phyloP scores from a whole-genome alignment of 495 filamentous ascomycete genomes.

The Hypoxylon intermedium region DNA sequence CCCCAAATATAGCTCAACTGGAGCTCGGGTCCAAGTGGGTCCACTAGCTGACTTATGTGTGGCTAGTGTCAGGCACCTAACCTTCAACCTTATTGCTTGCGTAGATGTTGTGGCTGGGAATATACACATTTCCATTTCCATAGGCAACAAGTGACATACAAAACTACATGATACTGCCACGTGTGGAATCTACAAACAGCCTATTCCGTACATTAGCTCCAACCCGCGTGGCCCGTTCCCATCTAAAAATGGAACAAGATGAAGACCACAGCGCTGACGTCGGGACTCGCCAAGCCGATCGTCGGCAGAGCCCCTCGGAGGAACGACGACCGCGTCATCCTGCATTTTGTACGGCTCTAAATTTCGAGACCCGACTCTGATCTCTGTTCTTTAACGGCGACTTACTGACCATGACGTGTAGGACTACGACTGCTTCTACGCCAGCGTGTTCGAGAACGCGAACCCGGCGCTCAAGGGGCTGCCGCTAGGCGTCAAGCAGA shows the following conservation, averaged over 20 bases:
- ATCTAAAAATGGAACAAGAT: slow-evolving; percentile 44
- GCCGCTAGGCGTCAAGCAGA: slow-evolving; percentile 71
- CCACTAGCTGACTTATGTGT: background rate
- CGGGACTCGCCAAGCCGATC: slow-evolving; percentile 31
- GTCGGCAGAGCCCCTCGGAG: slow-evolving; percentile 52
- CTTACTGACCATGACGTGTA: slow-evolving; percentile 40
- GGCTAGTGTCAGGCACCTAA: no score
- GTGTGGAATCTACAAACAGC: background rate
- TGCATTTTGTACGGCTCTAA: slow-evolving; percentile 73
- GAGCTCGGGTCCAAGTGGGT: background rate
- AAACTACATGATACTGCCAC: background rate
- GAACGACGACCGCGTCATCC: slow-evolving; percentile 72
- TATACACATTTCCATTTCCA: background rate
- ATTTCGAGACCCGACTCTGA: background rate
- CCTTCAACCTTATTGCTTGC: no score
- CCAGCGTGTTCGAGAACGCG: slow-evolving; percentile 82
- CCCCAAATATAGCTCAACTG: background rate
- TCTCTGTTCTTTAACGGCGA: background rate
- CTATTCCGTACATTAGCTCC: no score
- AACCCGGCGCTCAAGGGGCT: slow-evolving; percentile 73
- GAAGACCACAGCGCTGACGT: slow-evolving; percentile 33
- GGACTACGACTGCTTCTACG: slow-evolving; percentile 96
- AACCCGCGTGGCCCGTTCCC: background rate
- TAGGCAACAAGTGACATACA: background rate
- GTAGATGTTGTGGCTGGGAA: background rate